Evolutionary conservation across 2,329 filamentous ascomycete genomes (phyloP).

Genomic region (Cephalotrichum gorgonifer): DNA sequence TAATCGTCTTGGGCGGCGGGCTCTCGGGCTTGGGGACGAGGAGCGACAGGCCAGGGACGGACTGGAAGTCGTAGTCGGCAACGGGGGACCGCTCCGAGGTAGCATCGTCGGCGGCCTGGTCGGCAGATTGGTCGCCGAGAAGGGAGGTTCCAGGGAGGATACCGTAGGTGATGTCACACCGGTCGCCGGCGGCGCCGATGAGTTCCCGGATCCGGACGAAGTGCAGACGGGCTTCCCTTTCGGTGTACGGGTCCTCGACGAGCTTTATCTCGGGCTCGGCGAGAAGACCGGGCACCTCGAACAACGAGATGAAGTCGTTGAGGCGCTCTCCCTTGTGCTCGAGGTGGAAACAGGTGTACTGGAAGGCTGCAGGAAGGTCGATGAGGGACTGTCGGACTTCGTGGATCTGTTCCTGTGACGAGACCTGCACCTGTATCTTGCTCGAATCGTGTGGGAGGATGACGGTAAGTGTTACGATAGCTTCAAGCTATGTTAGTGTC

Average conservation of each 20-base stretch:
- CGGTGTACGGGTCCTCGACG: constrained; percentile 92
- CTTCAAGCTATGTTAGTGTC: constrained; percentile 18
- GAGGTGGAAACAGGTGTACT: constrained; percentile 98
- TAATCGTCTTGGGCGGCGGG: constrained; percentile 77
- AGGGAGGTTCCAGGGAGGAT: constrained; percentile 77
- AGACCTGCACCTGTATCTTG: constrained; percentile 82
- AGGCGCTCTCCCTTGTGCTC: constrained; percentile 81
- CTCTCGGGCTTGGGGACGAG: constrained; percentile 60
- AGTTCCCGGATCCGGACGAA: constrained; percentile 83
- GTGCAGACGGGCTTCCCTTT: constrained; percentile 96
- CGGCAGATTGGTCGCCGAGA: constrained; percentile 63
- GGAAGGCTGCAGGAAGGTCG: constrained; percentile 84
- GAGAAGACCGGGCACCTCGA: constrained; percentile 73
- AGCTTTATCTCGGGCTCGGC: constrained; percentile 69
- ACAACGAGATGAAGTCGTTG: constrained; percentile 90
- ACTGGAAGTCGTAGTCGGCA: constrained; percentile 67
- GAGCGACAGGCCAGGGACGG: constrained; percentile 54
- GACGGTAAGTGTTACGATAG: constrained; percentile 57
- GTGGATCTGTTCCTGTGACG: constrained; percentile 89
- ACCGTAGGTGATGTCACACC: constrained; percentile 78
- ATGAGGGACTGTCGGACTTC: constrained; percentile 95
- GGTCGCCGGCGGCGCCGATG: constrained; percentile 82
- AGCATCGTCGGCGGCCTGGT: constrained; percentile 22
- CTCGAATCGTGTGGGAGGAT: constrained; percentile 70
- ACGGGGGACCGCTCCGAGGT: constrained; percentile 32